Evolutionary conservation across 208 protist species (phyloP), one percentile per base, ranked within the genome.

Genomic region (Willaertia magna): DNA sequence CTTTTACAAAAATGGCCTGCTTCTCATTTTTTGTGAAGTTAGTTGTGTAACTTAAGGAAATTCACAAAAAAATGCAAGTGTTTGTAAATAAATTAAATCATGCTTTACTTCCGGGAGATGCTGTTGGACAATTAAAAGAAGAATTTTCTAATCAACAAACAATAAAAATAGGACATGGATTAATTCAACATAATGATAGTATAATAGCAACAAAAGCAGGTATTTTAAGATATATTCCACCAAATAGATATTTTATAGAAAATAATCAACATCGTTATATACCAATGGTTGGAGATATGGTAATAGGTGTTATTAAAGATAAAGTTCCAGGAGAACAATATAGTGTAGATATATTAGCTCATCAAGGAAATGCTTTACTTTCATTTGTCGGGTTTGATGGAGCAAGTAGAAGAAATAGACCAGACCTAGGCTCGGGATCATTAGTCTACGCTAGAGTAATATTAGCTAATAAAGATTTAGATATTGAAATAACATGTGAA

Each of bases 391-490:
- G 39, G 2, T 86, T 86, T 48, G 84, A 86, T 75, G 84, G 84
- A 34, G 84, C 84, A 1, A 51, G 55, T 2, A 74, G 34, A 47
- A 74, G 84, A 44, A 86, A 82, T 34, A 86, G 49, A 75, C 84
- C 84, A 47, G 49, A 86, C 16, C 34, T 86, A 4, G 30, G 39
- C 12, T 34, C 30, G 30, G 55, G 55, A n/a, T 20, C 18, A 34
- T 42, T 83, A 4, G 55, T 86, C 46, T 86, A 86, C 74, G 51
- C 30, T 39, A 6, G 52, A 52, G 52, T 86, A 30, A 48, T 22
- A 47, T 4, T 47, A 9, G 22, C 49, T 20, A 86, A 86, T 39
- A 82, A 48, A 74, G 75, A 86, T 82, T 82, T 83, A 74, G 84
- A 82, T 30, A 18, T 51, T 49, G 84, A 79, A 76, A 47, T 86